Percentiles rank a stretch among this genome's conserved stretches.
Evolutionary conservation across 1,139 yeast genomes (phyloP).

Genomic region (Saccharomyces hybrid): DNA sequence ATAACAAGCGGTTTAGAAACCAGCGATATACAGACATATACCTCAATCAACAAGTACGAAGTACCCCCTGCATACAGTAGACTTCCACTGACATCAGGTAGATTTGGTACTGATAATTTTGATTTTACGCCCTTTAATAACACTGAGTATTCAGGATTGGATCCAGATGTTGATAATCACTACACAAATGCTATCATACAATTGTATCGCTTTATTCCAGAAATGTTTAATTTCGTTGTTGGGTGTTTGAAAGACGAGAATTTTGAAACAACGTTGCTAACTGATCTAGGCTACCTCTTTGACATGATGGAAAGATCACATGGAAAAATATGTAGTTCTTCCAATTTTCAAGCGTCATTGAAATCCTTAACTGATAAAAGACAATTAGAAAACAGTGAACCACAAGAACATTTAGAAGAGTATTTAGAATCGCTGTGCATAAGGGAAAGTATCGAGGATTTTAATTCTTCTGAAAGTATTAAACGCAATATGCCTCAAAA

Average conservation of each 20-base stretch:
- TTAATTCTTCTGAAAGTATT: constrained; percentile 17
- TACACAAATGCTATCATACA: constrained; percentile 78
- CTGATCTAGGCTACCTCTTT: constrained; percentile 80
- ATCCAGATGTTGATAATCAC: constrained; percentile 75
- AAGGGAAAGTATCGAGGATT: constrained; percentile 31
- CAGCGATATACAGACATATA: constrained; percentile 22
- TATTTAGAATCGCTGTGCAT: neutral
- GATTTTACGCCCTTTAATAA: constrained; percentile 80
- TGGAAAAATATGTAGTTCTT: constrained; percentile 40
- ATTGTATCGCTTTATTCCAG: constrained; percentile 70
- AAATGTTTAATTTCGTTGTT: constrained; percentile 58
- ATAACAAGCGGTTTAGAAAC: constrained; percentile 13
- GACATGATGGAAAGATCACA: constrained; percentile 85
- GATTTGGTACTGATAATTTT: constrained; percentile 89
- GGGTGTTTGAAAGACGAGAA: constrained; percentile 52
- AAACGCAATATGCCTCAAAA: constrained; percentile 16
- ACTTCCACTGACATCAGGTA: constrained; percentile 74
- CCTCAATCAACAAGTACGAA: constrained; percentile 28
- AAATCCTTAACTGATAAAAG: constrained; percentile 42
- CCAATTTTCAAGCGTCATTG: constrained; percentile 49
- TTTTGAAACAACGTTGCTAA: constrained; percentile 44
- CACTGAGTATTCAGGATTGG: constrained; percentile 77
- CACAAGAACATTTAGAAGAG: constrained; percentile 43
- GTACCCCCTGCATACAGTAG: constrained; percentile 70
- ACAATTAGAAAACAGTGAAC: constrained; percentile 33